A percentile compares a stretch with the other conserved stretches of the same genome.
Evolutionary conservation across 495 filamentous ascomycete genomes (phyloP).

Genomic region (Aspergillus bertholletiae): DNA sequence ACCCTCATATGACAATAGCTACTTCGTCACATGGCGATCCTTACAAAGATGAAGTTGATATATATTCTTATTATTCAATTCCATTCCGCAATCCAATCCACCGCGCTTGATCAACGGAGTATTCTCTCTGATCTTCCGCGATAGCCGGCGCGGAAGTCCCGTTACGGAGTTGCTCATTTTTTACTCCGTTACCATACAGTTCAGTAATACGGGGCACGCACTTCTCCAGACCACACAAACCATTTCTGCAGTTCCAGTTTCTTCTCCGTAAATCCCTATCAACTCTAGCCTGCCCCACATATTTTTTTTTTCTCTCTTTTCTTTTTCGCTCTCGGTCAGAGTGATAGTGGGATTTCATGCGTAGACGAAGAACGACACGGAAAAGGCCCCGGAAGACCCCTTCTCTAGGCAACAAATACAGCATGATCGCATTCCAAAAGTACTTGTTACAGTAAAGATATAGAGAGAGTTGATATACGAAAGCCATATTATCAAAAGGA

Average conservation of each 20-base stretch:
- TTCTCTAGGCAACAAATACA: slow-evolving; percentile 5
- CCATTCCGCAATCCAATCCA: background rate
- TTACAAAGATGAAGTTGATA: background rate
- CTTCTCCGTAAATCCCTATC: slow-evolving; percentile 20
- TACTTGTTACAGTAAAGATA: background rate
- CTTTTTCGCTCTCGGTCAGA: slow-evolving; percentile 6
- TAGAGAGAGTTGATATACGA: no score
- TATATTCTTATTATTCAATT: background rate
- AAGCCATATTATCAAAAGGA: background rate
- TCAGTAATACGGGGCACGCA: slow-evolving; percentile 20
- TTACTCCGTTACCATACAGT: slow-evolving; percentile 3
- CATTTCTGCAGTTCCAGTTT: slow-evolving; percentile 22
- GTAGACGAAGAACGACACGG: slow-evolving; percentile 14
- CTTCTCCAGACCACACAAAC: slow-evolving; percentile 21
- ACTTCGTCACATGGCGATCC: background rate
- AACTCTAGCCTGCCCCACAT: slow-evolving; percentile 16
- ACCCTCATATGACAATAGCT: background rate
- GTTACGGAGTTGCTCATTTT: slow-evolving; percentile 3
- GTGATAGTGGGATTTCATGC: slow-evolving; percentile 12
- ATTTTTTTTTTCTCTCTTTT: slow-evolving; percentile 10
- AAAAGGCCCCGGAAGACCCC: slow-evolving; percentile 5
- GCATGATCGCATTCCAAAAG: background rate
- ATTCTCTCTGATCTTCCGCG: slow-evolving; percentile 22
- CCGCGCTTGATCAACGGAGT: slow-evolving; percentile 5
- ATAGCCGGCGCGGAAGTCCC: slow-evolving; percentile 20